Evolutionary conservation across 441 rosid species (phyloP).

Genomic region (Erodium moschatum): DNA sequence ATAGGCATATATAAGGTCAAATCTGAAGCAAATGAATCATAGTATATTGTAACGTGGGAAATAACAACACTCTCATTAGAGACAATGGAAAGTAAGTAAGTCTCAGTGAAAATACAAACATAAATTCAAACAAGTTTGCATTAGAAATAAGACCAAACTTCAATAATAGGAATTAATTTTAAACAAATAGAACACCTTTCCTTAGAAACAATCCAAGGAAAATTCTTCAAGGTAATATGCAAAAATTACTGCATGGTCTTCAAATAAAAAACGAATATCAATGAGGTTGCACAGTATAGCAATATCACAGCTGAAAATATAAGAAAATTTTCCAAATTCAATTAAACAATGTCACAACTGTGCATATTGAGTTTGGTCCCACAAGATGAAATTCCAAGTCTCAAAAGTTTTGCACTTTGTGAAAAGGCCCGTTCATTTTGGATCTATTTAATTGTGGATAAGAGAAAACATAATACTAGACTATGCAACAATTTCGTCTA

Average conservation of each 20-base stretch:
- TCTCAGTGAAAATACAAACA: neutral
- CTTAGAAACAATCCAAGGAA: neutral
- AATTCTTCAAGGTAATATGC: neutral
- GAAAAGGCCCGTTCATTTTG: neutral
- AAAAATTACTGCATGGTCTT: neutral
- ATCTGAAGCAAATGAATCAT: neutral
- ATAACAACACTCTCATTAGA: constrained; percentile 1
- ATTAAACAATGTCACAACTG: neutral
- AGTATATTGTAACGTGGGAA: neutral
- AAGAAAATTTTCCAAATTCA: neutral
- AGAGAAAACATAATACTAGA: neutral
- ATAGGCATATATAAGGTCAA: constrained; percentile 5
- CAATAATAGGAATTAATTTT: neutral
- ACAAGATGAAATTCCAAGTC: neutral
- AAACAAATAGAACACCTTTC: constrained; percentile 1
- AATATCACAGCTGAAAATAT: neutral
- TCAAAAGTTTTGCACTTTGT: constrained; percentile 5
- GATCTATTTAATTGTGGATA: neutral
- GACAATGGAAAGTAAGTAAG: constrained; percentile 4
- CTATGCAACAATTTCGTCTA: neutral
- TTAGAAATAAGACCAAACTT: neutral
- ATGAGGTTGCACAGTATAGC: neutral
- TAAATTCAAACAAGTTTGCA: neutral
- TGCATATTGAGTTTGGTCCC: neutral
- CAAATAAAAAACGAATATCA: neutral